phyloP scores from a whole-genome alignment of 805 yeast genomes.

The Saturnispora quitensis region DNA sequence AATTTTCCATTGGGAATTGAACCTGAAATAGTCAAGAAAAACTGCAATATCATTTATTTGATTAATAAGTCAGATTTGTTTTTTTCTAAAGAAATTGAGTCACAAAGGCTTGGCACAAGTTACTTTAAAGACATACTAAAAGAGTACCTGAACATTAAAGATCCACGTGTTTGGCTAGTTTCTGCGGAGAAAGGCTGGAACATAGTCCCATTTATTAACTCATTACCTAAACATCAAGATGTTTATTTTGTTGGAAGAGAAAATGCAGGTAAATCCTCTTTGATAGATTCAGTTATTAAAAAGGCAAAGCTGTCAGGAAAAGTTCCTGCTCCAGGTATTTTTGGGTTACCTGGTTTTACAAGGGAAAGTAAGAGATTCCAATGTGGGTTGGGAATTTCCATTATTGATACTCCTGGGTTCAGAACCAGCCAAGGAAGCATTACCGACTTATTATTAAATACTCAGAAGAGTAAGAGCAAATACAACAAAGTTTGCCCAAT shows the following conservation, averaged over 20 bases:
- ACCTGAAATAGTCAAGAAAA: constrained; percentile 26
- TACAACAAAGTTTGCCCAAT: constrained; percentile 3
- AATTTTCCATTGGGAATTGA: constrained; percentile 65
- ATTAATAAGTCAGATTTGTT: constrained; percentile 35
- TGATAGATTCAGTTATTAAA: constrained; percentile 38
- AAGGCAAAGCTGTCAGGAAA: not conserved
- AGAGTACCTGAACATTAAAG: constrained; percentile 22
- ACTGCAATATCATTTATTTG: constrained; percentile 31
- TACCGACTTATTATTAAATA: constrained; percentile 20
- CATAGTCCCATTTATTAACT: constrained; percentile 29
- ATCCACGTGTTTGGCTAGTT: constrained; percentile 34
- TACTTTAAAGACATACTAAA: constrained; percentile 29
- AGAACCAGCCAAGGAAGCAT: constrained; percentile 8
- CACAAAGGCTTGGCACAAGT: constrained; percentile 18
- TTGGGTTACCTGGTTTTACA: constrained; percentile 65
- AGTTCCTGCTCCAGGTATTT: constrained; percentile 32
- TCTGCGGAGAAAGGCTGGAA: constrained; percentile 51
- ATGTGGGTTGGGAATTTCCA: constrained; percentile 6
- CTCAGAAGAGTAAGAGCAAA: not conserved
- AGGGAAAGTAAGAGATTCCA: constrained; percentile 37
- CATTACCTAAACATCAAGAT: constrained; percentile 28
- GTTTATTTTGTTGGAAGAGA: constrained; percentile 55
- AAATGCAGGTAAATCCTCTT: constrained; percentile 61
- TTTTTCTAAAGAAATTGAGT: constrained; percentile 16
- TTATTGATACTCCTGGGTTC: constrained; percentile 44